phyloP scores from a whole-genome alignment of 2,329 filamentous ascomycete species.

The Claviceps purpurea region DNA sequence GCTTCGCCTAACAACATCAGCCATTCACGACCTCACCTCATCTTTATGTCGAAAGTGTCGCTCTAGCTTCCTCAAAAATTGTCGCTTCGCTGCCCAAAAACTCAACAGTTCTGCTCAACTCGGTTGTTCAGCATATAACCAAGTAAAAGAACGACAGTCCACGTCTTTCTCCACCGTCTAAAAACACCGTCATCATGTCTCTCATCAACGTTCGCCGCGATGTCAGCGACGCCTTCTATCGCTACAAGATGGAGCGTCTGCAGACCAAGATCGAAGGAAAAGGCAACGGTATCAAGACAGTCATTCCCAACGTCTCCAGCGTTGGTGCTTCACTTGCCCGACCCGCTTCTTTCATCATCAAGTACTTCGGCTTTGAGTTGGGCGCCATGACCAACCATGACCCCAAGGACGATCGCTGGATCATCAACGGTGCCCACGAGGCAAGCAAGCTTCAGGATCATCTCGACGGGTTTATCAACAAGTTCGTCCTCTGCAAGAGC shows the following conservation, averaged over 20 bases:
- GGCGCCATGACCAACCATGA: constrained; percentile 98
- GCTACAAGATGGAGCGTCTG: constrained; percentile 99
- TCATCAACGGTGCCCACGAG: constrained; percentile 98
- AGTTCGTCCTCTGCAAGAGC: constrained; percentile 98
- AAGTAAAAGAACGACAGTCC: neutral
- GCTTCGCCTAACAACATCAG: constrained; percentile 16
- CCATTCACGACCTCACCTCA: constrained; percentile 2
- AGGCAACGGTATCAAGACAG: constrained; percentile 98
- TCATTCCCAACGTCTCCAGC: constrained; percentile 91
- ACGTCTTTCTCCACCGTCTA: constrained; percentile 6
- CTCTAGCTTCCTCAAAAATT: constrained; percentile 3
- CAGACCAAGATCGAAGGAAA: constrained; percentile 99
- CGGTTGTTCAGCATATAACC: neutral
- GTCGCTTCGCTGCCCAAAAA: constrained; percentile 10
- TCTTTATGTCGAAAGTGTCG: constrained; percentile 27
- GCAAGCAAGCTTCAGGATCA: constrained; percentile 93
- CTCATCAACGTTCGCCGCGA: constrained; percentile 97
- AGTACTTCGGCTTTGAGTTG: constrained; percentile 98
- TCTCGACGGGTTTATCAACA: constrained; percentile 95
- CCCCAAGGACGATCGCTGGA: constrained; percentile 96
- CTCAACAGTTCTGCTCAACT: neutral
- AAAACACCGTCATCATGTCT: constrained; percentile 60
- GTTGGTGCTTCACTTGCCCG: constrained; percentile 86
- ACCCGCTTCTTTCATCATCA: constrained; percentile 91
- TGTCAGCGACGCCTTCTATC: constrained; percentile 97